phyloP scores from a whole-genome alignment of 2,329 filamentous ascomycete genomes.

The Fusarium decemcellulare region DNA sequence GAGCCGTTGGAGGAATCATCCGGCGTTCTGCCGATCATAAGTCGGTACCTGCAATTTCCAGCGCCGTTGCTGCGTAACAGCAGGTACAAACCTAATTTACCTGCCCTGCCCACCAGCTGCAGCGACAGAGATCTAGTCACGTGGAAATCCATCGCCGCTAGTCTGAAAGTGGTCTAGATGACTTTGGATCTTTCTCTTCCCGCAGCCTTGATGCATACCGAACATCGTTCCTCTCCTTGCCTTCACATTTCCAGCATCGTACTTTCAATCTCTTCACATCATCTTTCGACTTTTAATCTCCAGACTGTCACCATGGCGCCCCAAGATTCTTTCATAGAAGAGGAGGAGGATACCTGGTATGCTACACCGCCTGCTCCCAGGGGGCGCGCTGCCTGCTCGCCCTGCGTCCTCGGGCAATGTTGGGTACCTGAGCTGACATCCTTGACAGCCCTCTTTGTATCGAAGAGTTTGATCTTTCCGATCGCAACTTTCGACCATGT shows the following conservation, averaged over 20 bases:
- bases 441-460: constrained; percentile 91
- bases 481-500: constrained; percentile 97
- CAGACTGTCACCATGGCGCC: constrained; percentile 69
- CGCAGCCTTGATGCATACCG: constrained; percentile 48
- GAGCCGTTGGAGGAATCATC: constrained; percentile 36
- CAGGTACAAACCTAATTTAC: constrained; percentile 38
- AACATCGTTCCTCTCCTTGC: constrained; percentile 44
- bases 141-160: constrained; percentile 38
- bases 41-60: constrained; percentile 22
- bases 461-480: constrained; percentile 97
- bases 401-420: constrained; percentile 40
- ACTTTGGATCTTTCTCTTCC: constrained; percentile 49
- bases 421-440: constrained; percentile 42
- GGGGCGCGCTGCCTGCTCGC: constrained; percentile 24
- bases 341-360: constrained; percentile 80
- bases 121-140: constrained; percentile 34
- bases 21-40: constrained; percentile 50
- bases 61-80: neutral
- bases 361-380: constrained; percentile 42
- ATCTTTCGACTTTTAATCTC: constrained; percentile 37
- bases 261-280: constrained; percentile 38
- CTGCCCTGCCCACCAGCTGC: neutral
- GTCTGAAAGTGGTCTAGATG: constrained; percentile 39
- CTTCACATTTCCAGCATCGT: constrained; percentile 42
- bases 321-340: constrained; percentile 79